These are phyloP conservation scores for Scheffersomyces parashehatae DNA, from an alignment of 1,139 yeast species.

Conservation along the genomic window DNA sequence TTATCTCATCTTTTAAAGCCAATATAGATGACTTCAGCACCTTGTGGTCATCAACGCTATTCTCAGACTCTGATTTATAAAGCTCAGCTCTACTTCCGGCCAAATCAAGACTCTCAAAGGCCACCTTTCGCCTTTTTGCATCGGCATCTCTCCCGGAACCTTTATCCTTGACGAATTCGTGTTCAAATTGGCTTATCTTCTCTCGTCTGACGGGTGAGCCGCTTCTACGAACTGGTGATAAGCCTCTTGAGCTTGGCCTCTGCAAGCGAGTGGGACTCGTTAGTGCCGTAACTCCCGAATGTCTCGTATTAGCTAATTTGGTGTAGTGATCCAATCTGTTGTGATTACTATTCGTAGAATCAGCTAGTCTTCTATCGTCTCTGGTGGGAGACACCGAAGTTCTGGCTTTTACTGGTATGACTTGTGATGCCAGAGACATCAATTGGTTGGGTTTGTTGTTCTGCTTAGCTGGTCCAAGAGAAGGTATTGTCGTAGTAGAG, in stretches of 20 bases:
- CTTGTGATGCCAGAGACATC: not conserved
- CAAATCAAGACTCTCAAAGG: too few relatives aligned
- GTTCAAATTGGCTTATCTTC: constrained; percentile 31
- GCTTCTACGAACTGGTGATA: constrained; percentile 34
- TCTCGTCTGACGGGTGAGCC: constrained; percentile 40
- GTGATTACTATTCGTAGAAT: not conserved
- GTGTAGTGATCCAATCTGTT: not conserved
- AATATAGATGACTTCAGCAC: too few relatives aligned
- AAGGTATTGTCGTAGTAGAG: not conserved
- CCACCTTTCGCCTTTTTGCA: too few relatives aligned
- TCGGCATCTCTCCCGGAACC: too few relatives aligned
- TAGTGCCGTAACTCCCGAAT: not conserved
- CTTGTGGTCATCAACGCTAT: too few relatives aligned
- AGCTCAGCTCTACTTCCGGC: too few relatives aligned
- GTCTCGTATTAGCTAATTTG: too few relatives aligned
- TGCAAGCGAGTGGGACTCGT: constrained; percentile 1
- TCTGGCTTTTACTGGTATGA: constrained; percentile 4
- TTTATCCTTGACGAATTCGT: constrained; percentile 6
- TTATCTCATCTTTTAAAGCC: too few relatives aligned
- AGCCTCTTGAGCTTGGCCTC: constrained; percentile 6
- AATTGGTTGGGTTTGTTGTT: constrained; percentile 1
- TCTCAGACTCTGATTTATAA: too few relatives aligned
- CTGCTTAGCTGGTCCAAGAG: not conserved
- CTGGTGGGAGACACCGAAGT: not conserved
- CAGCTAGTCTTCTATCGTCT: constrained; percentile 1